A percentile compares a stretch with the other conserved stretches of the same genome.
Conservation (phyloP, 306 rosid species). For the Inga laurina region DNA sequence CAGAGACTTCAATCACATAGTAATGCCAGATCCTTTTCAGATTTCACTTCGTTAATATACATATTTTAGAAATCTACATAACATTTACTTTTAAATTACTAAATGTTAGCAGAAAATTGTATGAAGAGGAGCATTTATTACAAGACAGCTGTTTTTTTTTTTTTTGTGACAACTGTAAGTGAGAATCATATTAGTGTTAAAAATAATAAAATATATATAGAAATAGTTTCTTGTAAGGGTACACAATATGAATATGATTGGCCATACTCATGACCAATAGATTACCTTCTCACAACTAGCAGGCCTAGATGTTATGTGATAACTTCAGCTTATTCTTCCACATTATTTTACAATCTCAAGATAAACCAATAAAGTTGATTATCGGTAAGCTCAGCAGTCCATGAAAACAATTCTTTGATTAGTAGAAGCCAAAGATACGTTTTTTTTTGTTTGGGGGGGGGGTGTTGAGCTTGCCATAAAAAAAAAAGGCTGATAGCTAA, state of each 20-base stretch:
- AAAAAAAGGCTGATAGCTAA: neutral
- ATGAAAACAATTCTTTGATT: neutral
- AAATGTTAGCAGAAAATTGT: neutral
- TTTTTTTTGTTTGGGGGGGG: neutral
- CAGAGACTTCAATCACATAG: neutral
- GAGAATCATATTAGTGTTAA: neutral
- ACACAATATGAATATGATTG: neutral
- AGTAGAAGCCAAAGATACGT: conserved; percentile 18
- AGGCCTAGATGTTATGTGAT: neutral
- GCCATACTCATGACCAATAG: neutral
- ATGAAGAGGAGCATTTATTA: too few relatives aligned
- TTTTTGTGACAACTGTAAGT: neutral
- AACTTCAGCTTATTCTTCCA: neutral
- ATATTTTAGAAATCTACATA: neutral
- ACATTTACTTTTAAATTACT: neutral
- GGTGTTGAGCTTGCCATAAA: neutral
- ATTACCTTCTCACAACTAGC: neutral
- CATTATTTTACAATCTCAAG: neutral
- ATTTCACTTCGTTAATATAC: neutral
- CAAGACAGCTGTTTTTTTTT: neutral
- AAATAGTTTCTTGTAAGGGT: neutral
- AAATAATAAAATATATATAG: too few relatives aligned
- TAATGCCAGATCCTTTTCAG: neutral
- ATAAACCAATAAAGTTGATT: neutral
- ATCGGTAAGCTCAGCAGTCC: neutral